phyloP scores from a whole-genome alignment of 306 rosid genomes.

The Alnus rubra region DNA sequence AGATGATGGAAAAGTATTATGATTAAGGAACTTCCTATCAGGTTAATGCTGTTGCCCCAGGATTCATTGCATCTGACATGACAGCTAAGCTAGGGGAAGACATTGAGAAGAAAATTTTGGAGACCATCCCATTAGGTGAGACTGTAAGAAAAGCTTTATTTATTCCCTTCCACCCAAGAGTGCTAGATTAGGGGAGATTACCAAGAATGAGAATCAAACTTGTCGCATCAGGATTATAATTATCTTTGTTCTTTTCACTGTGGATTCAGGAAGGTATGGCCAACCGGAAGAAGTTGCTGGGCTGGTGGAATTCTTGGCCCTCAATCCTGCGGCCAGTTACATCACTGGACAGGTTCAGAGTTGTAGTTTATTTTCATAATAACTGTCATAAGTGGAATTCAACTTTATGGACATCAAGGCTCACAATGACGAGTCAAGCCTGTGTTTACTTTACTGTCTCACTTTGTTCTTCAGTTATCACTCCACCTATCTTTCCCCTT shows the following conservation, averaged over 20 bases:
- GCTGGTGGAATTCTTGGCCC: conserved; percentile 92
- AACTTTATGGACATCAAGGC: conserved; percentile 8
- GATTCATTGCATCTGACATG: conserved; percentile 97
- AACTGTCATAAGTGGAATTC: too few species aligned
- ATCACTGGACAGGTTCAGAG: conserved; percentile 85
- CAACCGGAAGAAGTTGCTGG: conserved; percentile 98
- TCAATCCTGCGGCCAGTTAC: conserved; percentile 82
- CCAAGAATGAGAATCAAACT: conserved; percentile 11
- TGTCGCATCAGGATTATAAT: conserved; percentile 12
- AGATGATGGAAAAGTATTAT: conserved; percentile 23
- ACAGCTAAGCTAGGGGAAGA: conserved; percentile 88
- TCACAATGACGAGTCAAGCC: conserved; percentile 2
- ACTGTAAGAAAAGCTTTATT: conserved; percentile 21
- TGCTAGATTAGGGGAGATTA: conserved; percentile 11
- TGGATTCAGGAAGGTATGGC: conserved; percentile 82
- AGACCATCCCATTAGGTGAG: conserved; percentile 84
- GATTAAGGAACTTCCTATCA: conserved; percentile 33
- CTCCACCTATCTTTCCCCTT: neutral
- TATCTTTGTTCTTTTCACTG: conserved; percentile 14
- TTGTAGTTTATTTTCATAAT: neutral
- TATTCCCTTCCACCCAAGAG: neutral
- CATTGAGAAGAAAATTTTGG: conserved; percentile 78
- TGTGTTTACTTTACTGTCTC: neutral
- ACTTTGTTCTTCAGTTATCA: neutral
- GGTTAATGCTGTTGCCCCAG: conserved; percentile 99